A percentile compares a stretch with the other conserved stretches of the same genome.
phyloP scores from a whole-genome alignment of 2,329 filamentous ascomycete genomes.

The Microsporum ferrugineum region DNA sequence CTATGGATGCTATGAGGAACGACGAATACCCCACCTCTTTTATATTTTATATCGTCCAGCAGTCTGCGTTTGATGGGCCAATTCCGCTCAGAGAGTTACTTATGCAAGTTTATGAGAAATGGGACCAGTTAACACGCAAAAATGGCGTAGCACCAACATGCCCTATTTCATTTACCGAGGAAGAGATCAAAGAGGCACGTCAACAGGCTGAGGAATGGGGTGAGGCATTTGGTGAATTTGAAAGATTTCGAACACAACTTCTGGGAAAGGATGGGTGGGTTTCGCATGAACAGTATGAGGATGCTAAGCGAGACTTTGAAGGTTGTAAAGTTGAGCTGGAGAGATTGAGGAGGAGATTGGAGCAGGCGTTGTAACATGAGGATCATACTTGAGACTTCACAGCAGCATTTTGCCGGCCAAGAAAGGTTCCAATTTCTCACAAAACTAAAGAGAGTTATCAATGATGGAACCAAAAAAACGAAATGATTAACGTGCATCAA shows the following conservation, averaged over 20 bases:
- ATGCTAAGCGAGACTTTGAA: constrained; percentile 9
- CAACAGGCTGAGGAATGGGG: constrained; percentile 16
- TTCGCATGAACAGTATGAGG: constrained; percentile 18
- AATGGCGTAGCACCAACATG: constrained; percentile 12
- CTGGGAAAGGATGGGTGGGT: constrained; percentile 22
- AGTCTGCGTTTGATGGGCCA: constrained; percentile 14
- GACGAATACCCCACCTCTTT: constrained; percentile 16
- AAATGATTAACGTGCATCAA: background rate
- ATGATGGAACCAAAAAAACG: background rate
- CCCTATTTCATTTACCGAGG: constrained; percentile 16
- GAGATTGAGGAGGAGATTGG: background rate
- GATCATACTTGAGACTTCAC: too few species aligned
- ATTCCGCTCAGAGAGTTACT: constrained; percentile 17
- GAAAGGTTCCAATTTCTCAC: background rate
- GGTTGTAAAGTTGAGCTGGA: background rate
- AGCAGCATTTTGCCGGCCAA: too few species aligned
- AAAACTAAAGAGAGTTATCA: background rate
- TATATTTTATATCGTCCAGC: constrained; percentile 17
- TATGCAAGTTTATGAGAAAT: constrained; percentile 20
- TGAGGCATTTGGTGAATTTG: constrained; percentile 16
- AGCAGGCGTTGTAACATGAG: background rate
- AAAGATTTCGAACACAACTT: constrained; percentile 11
- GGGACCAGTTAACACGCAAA: constrained; percentile 13
- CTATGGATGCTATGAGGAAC: constrained; percentile 17
- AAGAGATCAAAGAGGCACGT: constrained; percentile 15